Evolutionary conservation across 768 basidiomycete genomes (phyloP), one percentile per base, ranked within the genome.

Genomic region (Boletus tylopilopsis): DNA sequence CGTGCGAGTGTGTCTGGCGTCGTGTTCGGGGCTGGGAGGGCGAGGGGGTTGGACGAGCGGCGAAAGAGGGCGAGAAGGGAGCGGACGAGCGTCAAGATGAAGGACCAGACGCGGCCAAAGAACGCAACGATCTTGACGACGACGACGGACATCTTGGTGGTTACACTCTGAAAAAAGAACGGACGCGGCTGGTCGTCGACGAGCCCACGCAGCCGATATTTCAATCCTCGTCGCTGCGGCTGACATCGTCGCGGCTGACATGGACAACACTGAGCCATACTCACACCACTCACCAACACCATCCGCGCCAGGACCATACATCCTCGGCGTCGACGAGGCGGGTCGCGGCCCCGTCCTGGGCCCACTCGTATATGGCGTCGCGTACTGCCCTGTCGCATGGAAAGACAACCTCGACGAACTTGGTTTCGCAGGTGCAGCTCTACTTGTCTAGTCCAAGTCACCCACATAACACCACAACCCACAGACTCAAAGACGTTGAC

Each of bases 301-400:
- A 2, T 85, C 84, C 0, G 77, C 82, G 1, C 49, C 67, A 1
- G 90, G 90, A 0, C 87, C 88, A 0, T 96, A 94, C 71, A 90
- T 97, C 42, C 85, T 99, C 42, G 96, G 96, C 21, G 94, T 99
- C n/a, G 96, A 99, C 67, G 96, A 99, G 66, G 96, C 96, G 0
- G 96, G 96, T 0, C 77, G 96, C 47, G 96, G 96, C 0, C 96
- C 95, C 19, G 95, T 95, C 2, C 74, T 99, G 0, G 95, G 94
- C 2, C 96, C 96, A 0, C 79, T 98, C 51, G 96, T 99, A 0
- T 98, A 99, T 61, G 95, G 90, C 7, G 83, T 95, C 22, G 94
- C 96, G 0, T 97, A 92, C 62, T 98, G 95, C 60, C 90, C 93
- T 3, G 76, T 76, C 4, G 74, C 83, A 21, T 97, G 90, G 69